phyloP scores from a whole-genome alignment of 2,329 filamentous ascomycete genomes.

The Cercospora sp. region DNA sequence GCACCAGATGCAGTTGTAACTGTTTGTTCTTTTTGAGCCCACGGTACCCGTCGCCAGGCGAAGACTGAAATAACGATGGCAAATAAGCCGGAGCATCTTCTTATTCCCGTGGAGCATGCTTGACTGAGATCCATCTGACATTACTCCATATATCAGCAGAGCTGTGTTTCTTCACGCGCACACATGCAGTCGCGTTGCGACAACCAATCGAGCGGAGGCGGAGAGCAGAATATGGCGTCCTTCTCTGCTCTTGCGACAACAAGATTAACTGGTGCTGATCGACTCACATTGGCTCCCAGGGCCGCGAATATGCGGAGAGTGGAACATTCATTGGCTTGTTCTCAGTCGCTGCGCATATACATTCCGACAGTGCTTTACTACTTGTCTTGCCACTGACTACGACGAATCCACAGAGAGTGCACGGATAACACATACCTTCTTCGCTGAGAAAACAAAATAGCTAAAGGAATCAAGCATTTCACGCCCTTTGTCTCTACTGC shows the following conservation, averaged over 20 bases:
- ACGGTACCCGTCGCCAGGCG: conserved; percentile 59
- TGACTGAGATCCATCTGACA: conserved; percentile 49
- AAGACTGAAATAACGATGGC: conserved; percentile 66
- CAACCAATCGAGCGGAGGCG: background rate
- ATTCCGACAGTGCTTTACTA: background rate
- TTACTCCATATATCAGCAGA: background rate
- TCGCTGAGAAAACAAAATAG: too few species aligned
- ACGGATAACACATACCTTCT: background rate
- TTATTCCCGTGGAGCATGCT: conserved; percentile 88
- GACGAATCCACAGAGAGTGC: background rate
- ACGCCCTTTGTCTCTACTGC: too few species aligned
- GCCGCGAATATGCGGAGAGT: background rate
- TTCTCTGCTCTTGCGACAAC: background rate
- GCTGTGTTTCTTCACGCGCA: background rate
- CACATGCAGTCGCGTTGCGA: background rate
- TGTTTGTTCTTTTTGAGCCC: conserved; percentile 34
- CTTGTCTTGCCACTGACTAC: background rate
- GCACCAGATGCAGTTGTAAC: conserved; percentile 35
- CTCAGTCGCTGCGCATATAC: background rate
- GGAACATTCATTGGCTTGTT: background rate
- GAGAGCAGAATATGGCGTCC: background rate
- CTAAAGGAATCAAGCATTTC: too few species aligned
- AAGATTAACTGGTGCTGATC: background rate
- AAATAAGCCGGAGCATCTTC: conserved; percentile 99
- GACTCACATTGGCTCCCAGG: background rate